A percentile compares a stretch with the other conserved stretches of the same genome.
phyloP scores from a whole-genome alignment of 2,329 filamentous ascomycete species.

The Microascus cirrosus region DNA sequence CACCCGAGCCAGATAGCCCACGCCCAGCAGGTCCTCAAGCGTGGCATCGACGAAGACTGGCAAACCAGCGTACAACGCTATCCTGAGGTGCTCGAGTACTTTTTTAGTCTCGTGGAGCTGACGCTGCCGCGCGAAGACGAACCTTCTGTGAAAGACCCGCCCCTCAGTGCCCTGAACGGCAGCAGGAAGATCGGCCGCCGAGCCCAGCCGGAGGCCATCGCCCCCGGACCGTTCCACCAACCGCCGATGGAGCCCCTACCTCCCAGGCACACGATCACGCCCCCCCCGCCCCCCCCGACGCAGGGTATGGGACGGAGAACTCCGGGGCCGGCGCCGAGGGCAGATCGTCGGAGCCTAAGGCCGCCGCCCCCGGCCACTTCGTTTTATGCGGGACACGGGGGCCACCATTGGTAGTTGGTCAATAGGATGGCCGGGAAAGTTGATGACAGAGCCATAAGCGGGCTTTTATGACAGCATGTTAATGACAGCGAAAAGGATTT shows the following conservation, averaged over 20 bases:
- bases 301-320: conserved; percentile 23
- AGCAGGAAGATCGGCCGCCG: conserved; percentile 35
- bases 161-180: conserved; percentile 40
- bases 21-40: conserved; percentile 56
- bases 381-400: conserved; percentile 1
- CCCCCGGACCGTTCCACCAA: conserved; percentile 20
- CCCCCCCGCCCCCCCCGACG: conserved; percentile 19
- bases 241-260: conserved; percentile 12
- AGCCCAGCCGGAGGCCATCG: conserved; percentile 17
- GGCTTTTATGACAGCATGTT: background rate
- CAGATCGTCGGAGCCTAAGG: conserved; percentile 5
- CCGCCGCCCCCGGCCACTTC: conserved; percentile 6
- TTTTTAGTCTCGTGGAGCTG: conserved; percentile 59
- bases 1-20: conserved; percentile 52
- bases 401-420: background rate
- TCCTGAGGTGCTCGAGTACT: conserved; percentile 74
- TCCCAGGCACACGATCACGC: conserved; percentile 18
- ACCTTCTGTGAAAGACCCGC: conserved; percentile 46
- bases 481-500: background rate
- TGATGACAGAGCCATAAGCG: background rate
- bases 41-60: conserved; percentile 72
- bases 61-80: conserved; percentile 63
- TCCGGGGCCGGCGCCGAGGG: conserved; percentile 15
- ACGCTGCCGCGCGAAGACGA: conserved; percentile 53
- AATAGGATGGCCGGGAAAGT: background rate